Base-by-base conservation (phyloP, 2,329 filamentous ascomycete genomes). In the Didymella pomorum region DNA sequence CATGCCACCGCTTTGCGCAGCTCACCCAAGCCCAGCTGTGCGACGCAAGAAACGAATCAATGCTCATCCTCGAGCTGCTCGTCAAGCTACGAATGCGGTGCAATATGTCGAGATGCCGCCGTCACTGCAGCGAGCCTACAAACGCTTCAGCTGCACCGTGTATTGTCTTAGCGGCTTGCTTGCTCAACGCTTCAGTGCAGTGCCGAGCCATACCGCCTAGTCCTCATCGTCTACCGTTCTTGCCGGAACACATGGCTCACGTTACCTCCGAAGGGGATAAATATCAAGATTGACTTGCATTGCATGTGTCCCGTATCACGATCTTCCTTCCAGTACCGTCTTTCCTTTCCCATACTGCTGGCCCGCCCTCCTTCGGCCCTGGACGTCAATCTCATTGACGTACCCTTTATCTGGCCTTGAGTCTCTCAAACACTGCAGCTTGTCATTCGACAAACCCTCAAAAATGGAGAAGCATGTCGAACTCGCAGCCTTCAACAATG, bases 221-320 rank as follows among this genome's bases (percentile, higher is more conserved):
- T 54, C 52, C 52, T 63, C 46, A 46, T 60, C 54, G 51, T 57
- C 64, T 64, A 68, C 63, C 63, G 64, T 63, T 58, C 55, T 63
- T 69, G 60, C 64, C 62, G 70, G 68, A 54, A 60, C 70, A 75
- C 69, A 73, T 73, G 71, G 71, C 61, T 64, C 57, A 66, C 61
- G 66, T 71, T 69, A 71, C 71, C 58, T 66, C 58, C 56, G 20
- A 58, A 61, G 60, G 66, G 48, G 62, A 70, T 71, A 73, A 66
- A 71, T 68, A 69, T 70, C 64, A 59, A 69, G 70, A 70, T 70
- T 71, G 65, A 67, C 67, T 70, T 72, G 71, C 71, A 73, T 73
- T 71, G 65, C 68, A 71, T 73, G 67, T 65, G 66, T 65, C 58
- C 63, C 68, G 71, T 75, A 66, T 65, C 62, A 75, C 72, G 44